phyloP scores from a whole-genome alignment of 2,329 filamentous ascomycete species.

The Nectriaceae sp. region DNA sequence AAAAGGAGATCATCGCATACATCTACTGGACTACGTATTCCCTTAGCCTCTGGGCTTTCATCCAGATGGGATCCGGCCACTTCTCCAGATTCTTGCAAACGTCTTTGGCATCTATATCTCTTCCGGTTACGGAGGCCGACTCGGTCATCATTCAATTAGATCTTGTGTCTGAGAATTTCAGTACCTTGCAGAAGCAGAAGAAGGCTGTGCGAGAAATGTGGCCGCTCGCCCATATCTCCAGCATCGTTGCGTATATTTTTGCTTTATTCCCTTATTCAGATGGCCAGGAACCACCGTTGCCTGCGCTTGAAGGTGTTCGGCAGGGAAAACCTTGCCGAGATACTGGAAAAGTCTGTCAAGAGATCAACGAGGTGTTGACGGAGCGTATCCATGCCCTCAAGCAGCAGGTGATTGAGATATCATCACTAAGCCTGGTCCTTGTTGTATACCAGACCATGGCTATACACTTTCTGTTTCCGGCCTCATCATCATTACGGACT shows the following conservation, averaged over 20 bases:
- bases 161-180: constrained; percentile 39
- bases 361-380: constrained; percentile 29
- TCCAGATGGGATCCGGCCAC: constrained; percentile 34
- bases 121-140: constrained; percentile 30
- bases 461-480: constrained; percentile 36
- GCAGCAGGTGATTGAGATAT: constrained; percentile 22
- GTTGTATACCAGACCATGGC: constrained; percentile 35
- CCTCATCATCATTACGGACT: constrained; percentile 10
- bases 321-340: constrained; percentile 21
- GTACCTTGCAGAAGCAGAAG: constrained; percentile 38
- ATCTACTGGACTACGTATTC: constrained; percentile 43
- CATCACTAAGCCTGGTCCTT: constrained; percentile 30
- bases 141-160: constrained; percentile 36
- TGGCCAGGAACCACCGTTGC: constrained; percentile 20
- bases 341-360: constrained; percentile 25
- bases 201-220: constrained; percentile 36
- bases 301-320: constrained; percentile 22
- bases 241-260: constrained; percentile 33
- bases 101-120: constrained; percentile 28
- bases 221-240: constrained; percentile 36
- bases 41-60: constrained; percentile 39
- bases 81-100: constrained; percentile 26
- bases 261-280: constrained; percentile 25
- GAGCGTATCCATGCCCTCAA: constrained; percentile 27
- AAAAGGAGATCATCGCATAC: constrained; percentile 40